Conservation (phyloP, 2,329 filamentous ascomycete species). For the Diaporthe sp. region DNA sequence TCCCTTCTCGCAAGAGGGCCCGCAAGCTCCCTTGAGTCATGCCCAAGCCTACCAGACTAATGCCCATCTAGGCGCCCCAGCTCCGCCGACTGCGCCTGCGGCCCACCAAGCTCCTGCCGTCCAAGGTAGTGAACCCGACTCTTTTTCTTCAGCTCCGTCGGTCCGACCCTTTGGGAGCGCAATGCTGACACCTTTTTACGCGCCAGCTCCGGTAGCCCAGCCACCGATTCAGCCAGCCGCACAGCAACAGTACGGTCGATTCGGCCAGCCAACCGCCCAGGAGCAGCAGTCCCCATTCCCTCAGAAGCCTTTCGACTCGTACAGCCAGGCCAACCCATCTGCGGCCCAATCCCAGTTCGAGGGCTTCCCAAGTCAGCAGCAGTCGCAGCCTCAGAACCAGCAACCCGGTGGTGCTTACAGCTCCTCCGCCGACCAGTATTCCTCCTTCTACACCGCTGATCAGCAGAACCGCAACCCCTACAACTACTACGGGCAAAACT, state of each 20-base stretch:
- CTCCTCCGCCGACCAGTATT: slow-evolving; percentile 84
- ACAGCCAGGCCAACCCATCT: slow-evolving; percentile 66
- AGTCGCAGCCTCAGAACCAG: slow-evolving; percentile 69
- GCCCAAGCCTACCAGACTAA: slow-evolving; percentile 34
- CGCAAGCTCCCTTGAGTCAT: not conserved
- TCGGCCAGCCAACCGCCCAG: slow-evolving; percentile 72
- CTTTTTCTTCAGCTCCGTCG: slow-evolving; percentile 33
- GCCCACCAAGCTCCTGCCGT: slow-evolving; percentile 52
- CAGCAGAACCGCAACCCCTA: slow-evolving; percentile 81
- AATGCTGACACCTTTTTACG: slow-evolving; percentile 50
- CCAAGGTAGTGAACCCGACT: slow-evolving; percentile 52
- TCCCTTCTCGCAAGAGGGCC: slow-evolving; percentile 32
- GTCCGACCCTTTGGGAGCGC: slow-evolving; percentile 25
- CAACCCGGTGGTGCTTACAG: slow-evolving; percentile 77
- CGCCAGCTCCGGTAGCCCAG: slow-evolving; percentile 61
- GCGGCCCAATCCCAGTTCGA: slow-evolving; percentile 71
- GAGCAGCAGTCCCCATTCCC: slow-evolving; percentile 71
- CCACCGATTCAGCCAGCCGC: slow-evolving; percentile 67
- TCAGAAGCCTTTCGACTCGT: slow-evolving; percentile 91
- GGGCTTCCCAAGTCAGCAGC: slow-evolving; percentile 69
- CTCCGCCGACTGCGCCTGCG: slow-evolving; percentile 49
- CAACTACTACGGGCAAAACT: slow-evolving; percentile 79
- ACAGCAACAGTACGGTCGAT: slow-evolving; percentile 80
- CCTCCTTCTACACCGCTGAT: slow-evolving; percentile 87
- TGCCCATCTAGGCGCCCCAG: slow-evolving; percentile 38